Conservation (phyloP, 352 stramenopile genomes). For the Pythium periplocum region DNA sequence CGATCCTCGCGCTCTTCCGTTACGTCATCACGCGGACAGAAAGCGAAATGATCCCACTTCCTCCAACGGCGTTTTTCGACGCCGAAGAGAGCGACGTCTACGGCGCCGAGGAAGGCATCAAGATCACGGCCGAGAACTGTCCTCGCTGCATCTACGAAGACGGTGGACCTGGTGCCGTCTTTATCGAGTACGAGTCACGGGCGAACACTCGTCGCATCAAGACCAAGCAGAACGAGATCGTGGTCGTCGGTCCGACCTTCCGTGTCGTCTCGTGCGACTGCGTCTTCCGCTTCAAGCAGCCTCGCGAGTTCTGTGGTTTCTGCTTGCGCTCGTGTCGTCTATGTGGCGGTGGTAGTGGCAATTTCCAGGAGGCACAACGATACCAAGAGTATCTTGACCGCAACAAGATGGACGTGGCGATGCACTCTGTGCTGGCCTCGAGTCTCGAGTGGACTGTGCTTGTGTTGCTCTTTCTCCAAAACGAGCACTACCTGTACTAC, state of each 20-base stretch:
- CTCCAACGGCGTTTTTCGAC: slow-evolving; percentile 72
- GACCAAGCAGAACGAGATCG: slow-evolving; percentile 38
- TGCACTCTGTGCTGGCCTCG: slow-evolving; percentile 54
- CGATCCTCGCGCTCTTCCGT: slow-evolving; percentile 31
- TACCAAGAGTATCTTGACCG: slow-evolving; percentile 71
- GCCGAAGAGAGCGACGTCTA: slow-evolving; percentile 41
- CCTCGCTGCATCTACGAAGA: slow-evolving; percentile 81
- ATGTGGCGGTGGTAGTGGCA: slow-evolving; percentile 73
- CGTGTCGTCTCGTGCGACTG: slow-evolving; percentile 83
- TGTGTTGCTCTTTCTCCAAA: slow-evolving; percentile 34
- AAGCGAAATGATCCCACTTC: slow-evolving; percentile 57
- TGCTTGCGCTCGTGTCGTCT: slow-evolving; percentile 65
- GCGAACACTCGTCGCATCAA: slow-evolving; percentile 37
- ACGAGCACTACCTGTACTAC: slow-evolving; percentile 54
- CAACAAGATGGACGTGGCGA: slow-evolving; percentile 45
- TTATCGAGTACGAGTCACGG: slow-evolving; percentile 55
- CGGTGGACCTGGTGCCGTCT: slow-evolving; percentile 59
- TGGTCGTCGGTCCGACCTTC: slow-evolving; percentile 70
- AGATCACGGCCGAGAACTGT: slow-evolving; percentile 74
- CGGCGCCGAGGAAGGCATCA: slow-evolving; percentile 33
- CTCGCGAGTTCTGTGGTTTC: slow-evolving; percentile 67
- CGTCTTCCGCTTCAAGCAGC: slow-evolving; percentile 61
- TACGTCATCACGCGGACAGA: slow-evolving; percentile 46
- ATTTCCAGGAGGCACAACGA: slow-evolving; percentile 64
- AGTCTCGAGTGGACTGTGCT: slow-evolving; percentile 38